Percentiles rank a stretch among this genome's conserved stretches.
phyloP scores from a whole-genome alignment of 176 grass and related monocot genomes.

The Calamus simplicifolius region DNA sequence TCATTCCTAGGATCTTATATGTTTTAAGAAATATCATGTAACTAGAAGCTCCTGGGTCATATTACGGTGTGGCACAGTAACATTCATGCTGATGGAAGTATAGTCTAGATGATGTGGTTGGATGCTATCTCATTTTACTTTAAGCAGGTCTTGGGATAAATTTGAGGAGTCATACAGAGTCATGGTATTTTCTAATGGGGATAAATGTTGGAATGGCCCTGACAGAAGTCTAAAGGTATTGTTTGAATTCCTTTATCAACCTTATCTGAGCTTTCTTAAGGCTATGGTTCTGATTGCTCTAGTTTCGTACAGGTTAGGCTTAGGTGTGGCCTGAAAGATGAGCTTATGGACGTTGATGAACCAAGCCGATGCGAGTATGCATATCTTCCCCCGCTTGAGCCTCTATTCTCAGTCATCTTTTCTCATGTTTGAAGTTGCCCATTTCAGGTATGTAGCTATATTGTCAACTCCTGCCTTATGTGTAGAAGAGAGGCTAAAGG shows the following conservation, averaged over 20 bases:
- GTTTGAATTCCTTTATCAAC: not conserved
- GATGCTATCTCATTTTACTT: constrained; percentile 15
- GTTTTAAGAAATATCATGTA: no score
- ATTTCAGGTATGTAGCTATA: constrained; percentile 65
- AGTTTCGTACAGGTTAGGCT: constrained; percentile 60
- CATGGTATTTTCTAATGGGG: constrained; percentile 78
- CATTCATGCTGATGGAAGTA: not conserved
- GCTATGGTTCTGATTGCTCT: constrained; percentile 4
- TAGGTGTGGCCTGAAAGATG: constrained; percentile 79
- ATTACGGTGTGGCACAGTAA: no score
- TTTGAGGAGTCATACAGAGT: constrained; percentile 86
- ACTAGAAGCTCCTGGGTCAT: no score
- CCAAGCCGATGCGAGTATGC: constrained; percentile 99
- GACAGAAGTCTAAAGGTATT: constrained; percentile 85
- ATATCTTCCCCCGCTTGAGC: constrained; percentile 1
- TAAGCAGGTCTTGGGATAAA: constrained; percentile 75
- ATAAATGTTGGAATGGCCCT: constrained; percentile 94
- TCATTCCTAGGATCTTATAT: no score
- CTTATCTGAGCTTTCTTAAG: not conserved
- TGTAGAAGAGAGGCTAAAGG: constrained; percentile 75
- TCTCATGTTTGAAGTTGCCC: constrained; percentile 2
- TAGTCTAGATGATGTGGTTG: not conserved
- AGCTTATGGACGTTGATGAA: constrained; percentile 72
- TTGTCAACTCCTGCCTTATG: constrained; percentile 74
- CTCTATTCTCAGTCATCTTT: constrained; percentile 2